Evolutionary conservation across 2,329 filamentous ascomycete genomes (phyloP).

Genomic region (Paraconiothyrium sp.): DNA sequence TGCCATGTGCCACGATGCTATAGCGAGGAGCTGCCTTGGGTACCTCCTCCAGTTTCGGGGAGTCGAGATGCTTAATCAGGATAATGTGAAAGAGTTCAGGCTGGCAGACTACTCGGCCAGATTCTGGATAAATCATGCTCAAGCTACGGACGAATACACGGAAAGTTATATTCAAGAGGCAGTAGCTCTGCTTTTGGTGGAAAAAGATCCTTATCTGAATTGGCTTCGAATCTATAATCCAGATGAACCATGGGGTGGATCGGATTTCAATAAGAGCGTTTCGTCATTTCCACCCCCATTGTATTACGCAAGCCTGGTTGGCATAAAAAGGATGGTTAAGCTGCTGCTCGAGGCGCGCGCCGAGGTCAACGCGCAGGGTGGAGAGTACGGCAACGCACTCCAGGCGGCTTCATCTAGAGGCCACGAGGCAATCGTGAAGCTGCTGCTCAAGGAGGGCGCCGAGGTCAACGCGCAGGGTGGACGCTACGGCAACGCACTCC

Average conservation of each 20-base stretch:
- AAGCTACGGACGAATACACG: not conserved
- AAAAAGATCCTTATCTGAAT: slow-evolving; percentile 28
- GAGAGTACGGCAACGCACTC: not conserved
- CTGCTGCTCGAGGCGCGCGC: too few relatives aligned
- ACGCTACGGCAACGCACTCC: too few relatives aligned
- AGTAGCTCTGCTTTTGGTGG: slow-evolving; percentile 21
- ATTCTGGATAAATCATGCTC: slow-evolving; percentile 27
- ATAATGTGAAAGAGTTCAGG: slow-evolving; percentile 17
- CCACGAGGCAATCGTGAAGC: not conserved
- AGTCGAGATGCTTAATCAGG: too few relatives aligned
- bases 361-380: too few relatives aligned
- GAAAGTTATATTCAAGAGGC: slow-evolving; percentile 9
- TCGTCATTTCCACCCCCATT: too few relatives aligned
- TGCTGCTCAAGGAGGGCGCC: slow-evolving; percentile 18
- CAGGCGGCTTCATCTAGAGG: not conserved
- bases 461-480: too few relatives aligned
- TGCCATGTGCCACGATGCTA: slow-evolving; percentile 16
- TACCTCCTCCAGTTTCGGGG: slow-evolving; percentile 30
- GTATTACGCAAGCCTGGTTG: too few relatives aligned
- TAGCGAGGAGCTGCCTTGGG: slow-evolving; percentile 26
- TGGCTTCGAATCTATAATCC: slow-evolving; percentile 33
- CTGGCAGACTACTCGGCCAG: slow-evolving; percentile 29
- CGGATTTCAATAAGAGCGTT: not conserved
- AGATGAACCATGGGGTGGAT: slow-evolving; percentile 1
- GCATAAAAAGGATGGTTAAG: too few relatives aligned